Percentiles rank a stretch among this genome's conserved stretches.
These are phyloP conservation scores for Urtica urens DNA, from an alignment of 306 rosid genomes.

Conservation along the genomic window DNA sequence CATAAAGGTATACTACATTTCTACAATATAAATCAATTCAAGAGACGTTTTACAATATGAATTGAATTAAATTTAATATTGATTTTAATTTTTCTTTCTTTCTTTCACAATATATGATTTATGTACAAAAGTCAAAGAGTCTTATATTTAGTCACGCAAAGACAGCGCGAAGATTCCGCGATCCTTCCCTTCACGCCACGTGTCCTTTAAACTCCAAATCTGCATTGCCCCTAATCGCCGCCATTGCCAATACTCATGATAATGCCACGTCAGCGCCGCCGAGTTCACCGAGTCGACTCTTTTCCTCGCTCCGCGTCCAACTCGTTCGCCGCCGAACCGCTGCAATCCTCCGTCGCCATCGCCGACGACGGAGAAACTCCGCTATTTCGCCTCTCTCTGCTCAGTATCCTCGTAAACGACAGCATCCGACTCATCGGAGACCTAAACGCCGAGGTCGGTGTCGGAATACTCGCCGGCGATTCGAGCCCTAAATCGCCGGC, in stretches of 20 bases:
- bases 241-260: neutral
- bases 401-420: constrained; percentile 53
- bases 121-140: neutral
- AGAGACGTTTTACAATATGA: neutral
- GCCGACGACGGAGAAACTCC: constrained; percentile 34
- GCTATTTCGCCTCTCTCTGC: constrained; percentile 36
- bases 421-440: constrained; percentile 57
- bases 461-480: constrained; percentile 29
- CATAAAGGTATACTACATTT: no score
- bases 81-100: neutral
- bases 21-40: neutral
- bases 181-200: neutral
- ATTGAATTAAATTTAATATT: neutral
- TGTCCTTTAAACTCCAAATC: neutral
- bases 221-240: neutral
- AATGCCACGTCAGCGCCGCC: constrained; percentile 11
- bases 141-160: neutral
- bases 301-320: constrained; percentile 35
- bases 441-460: constrained; percentile 24
- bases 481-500: constrained; percentile 16
- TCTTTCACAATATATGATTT: neutral
- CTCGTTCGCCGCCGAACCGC: constrained; percentile 8
- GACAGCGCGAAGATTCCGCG: constrained; percentile 2
- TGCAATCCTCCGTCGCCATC: neutral
- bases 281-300: constrained; percentile 26